These are phyloP conservation scores for Lantana camara DNA, from an alignment of 257 asterid genomes.

Conservation along the genomic window DNA sequence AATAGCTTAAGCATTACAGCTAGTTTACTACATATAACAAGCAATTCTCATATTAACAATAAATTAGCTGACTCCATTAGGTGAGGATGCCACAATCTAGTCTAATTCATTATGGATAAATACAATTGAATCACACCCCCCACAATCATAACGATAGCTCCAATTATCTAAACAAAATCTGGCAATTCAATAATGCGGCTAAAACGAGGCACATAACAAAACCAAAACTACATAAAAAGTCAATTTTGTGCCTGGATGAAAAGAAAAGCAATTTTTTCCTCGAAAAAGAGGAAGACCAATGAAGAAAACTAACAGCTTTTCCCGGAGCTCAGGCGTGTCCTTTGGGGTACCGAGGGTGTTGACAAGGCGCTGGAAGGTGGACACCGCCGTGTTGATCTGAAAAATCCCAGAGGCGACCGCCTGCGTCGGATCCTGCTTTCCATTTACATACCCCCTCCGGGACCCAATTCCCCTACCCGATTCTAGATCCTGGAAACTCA, in stretches of 20 bases:
- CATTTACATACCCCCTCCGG: constrained; percentile 54
- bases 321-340: constrained; percentile 93
- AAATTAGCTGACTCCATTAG: neutral
- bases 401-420: constrained; percentile 93
- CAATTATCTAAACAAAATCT: neutral
- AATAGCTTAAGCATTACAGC: neutral
- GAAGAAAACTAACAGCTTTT: constrained; percentile 63
- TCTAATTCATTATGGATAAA: neutral
- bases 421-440: constrained; percentile 76
- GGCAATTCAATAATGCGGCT: neutral
- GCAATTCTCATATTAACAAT: neutral
- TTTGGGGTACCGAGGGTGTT: constrained; percentile 91
- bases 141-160: neutral
- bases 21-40: neutral
- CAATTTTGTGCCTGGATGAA: neutral
- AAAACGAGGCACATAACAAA: neutral
- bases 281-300: neutral
- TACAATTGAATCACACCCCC: neutral
- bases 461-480: constrained; percentile 65
- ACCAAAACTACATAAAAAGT: neutral
- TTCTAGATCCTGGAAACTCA: constrained; percentile 95
- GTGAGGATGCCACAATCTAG: neutral
- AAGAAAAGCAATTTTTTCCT: no score
- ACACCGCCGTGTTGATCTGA: constrained; percentile 84
- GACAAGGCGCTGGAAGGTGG: constrained; percentile 86